phyloP scores from a whole-genome alignment of 495 filamentous ascomycete genomes.

The Cercophora sp. region DNA sequence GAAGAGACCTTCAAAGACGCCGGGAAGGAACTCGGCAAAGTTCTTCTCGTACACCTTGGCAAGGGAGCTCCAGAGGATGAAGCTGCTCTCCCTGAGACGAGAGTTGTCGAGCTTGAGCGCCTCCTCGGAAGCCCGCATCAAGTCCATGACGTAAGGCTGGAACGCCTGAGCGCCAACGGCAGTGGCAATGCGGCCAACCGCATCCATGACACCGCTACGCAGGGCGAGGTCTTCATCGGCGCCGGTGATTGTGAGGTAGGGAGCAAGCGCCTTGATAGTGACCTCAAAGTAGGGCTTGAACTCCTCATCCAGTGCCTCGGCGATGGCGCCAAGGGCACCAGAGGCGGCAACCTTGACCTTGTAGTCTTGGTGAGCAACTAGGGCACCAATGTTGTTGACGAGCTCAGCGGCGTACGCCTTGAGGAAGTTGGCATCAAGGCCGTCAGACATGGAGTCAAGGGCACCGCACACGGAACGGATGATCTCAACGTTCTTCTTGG shows the following conservation, averaged over 20 bases:
- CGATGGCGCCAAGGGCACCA: slow-evolving; percentile 85
- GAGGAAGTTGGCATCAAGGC: slow-evolving; percentile 79
- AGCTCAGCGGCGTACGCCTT: slow-evolving; percentile 75
- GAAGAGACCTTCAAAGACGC: slow-evolving; percentile 80
- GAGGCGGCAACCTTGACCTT: slow-evolving; percentile 87
- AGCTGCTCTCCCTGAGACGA: slow-evolving; percentile 88
- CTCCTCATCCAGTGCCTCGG: slow-evolving; percentile 70
- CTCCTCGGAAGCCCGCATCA: slow-evolving; percentile 90
- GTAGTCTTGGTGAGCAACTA: slow-evolving; percentile 77
- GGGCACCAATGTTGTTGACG: slow-evolving; percentile 73
- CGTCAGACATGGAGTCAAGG: slow-evolving; percentile 85
- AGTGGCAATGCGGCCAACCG: slow-evolving; percentile 85
- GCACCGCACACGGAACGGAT: slow-evolving; percentile 87
- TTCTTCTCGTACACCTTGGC: slow-evolving; percentile 91
- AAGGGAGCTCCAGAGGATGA: slow-evolving; percentile 92
- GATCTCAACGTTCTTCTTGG: slow-evolving; percentile 73
- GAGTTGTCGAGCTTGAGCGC: slow-evolving; percentile 86
- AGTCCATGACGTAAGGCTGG: slow-evolving; percentile 79
- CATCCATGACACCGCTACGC: slow-evolving; percentile 81
- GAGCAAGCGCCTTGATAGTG: slow-evolving; percentile 79
- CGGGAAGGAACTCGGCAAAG: slow-evolving; percentile 80
- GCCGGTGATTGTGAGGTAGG: slow-evolving; percentile 81
- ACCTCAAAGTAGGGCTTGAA: slow-evolving; percentile 88
- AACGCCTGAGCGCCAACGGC: slow-evolving; percentile 85
- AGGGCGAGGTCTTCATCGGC: slow-evolving; percentile 86